Conservation (phyloP, 768 basidiomycete species). For the Suillus variegatus region DNA sequence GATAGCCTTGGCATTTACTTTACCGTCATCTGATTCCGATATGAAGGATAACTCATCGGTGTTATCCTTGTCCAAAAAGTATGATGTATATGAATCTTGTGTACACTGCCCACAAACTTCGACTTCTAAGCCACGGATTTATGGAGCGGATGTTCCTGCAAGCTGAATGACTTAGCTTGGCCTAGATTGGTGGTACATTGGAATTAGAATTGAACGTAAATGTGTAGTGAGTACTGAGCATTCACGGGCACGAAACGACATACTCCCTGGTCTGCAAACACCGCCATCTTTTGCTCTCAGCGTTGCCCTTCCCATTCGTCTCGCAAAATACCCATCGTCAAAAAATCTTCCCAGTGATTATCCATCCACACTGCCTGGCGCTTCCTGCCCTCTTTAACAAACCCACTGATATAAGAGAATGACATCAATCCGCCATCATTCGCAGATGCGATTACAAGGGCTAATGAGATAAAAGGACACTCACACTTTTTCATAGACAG, state of each 20-base stretch:
- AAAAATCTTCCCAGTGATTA: constrained; percentile 38
- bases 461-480: constrained; percentile 16
- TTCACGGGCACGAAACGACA: background rate
- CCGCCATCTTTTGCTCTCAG: background rate
- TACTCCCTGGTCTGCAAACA: background rate
- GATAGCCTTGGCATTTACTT: background rate
- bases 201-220: background rate
- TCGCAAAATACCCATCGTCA: constrained; percentile 40
- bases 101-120: background rate
- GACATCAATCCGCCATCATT: constrained; percentile 3
- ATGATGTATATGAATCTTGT: background rate
- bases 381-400: constrained; percentile 40
- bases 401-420: constrained; percentile 32
- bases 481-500: constrained; percentile 45
- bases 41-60: background rate
- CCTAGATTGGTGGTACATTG: background rate
- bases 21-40: background rate
- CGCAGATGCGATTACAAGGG: constrained; percentile 5
- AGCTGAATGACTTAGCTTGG: background rate
- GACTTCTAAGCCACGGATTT: background rate
- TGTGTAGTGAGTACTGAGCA: background rate
- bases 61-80: background rate
- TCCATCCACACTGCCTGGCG: constrained; percentile 38
- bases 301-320: constrained; percentile 36
- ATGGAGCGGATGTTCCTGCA: background rate